Evolutionary conservation across 2,329 filamentous ascomycete species (phyloP).

Genomic region (Exophiala sp.): DNA sequence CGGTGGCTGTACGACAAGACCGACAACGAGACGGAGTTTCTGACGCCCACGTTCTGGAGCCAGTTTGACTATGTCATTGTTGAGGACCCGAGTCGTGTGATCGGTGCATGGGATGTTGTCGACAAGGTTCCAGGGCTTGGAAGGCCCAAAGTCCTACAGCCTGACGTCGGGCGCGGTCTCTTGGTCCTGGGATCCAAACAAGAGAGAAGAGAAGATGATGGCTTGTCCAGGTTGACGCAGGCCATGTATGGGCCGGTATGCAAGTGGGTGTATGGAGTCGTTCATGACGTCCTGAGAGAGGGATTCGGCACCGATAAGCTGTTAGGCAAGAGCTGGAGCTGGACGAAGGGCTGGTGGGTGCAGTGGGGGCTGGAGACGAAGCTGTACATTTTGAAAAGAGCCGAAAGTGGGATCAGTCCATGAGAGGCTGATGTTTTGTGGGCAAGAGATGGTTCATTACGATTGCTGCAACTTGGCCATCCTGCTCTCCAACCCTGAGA

Average conservation of each 20-base stretch:
- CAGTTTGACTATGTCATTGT: constrained; percentile 58
- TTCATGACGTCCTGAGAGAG: constrained; percentile 26
- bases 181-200: constrained; percentile 22
- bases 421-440: background rate
- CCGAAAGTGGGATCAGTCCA: constrained; percentile 9
- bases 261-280: constrained; percentile 30
- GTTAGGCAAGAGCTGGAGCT: constrained; percentile 26
- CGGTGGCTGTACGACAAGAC: constrained; percentile 61
- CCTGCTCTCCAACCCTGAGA: constrained; percentile 78
- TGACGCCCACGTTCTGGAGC: constrained; percentile 54
- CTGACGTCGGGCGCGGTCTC: constrained; percentile 34
- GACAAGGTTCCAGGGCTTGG: constrained; percentile 51
- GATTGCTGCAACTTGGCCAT: constrained; percentile 39
- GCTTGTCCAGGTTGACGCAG: constrained; percentile 34
- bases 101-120: constrained; percentile 52
- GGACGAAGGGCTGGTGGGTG: constrained; percentile 54
- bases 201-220: constrained; percentile 30
- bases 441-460: background rate
- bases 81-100: constrained; percentile 48
- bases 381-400: constrained; percentile 49
- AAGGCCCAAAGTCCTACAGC: constrained; percentile 48
- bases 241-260: constrained; percentile 10
- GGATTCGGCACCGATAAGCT: constrained; percentile 31
- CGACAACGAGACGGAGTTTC: constrained; percentile 47
- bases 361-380: constrained; percentile 53